Evolutionary conservation across 2,329 filamentous ascomycete genomes (phyloP), one percentile per base, ranked within the genome.

Genomic region (Botrytis tulipae): DNA sequence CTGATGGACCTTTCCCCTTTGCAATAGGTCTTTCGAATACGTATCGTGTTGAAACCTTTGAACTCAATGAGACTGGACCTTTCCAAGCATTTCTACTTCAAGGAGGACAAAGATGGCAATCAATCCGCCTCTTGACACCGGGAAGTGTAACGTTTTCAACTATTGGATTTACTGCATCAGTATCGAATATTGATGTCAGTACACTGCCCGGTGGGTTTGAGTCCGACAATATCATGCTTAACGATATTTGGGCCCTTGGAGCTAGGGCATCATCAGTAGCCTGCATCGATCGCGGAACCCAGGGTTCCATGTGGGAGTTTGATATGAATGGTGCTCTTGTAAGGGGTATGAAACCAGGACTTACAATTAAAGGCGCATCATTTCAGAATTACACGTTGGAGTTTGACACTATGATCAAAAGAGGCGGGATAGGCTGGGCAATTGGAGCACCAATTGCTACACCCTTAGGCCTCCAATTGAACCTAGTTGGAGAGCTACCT

Each of bases 81-180:
- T 35, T 80, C 0, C 72, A 81, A 12, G 82, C 80, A 1, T 82
- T 79, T 32, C 80, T 85, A 54, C 72, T 84, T 0, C 83, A 85
- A 75, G 84, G 83, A 6, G 83, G 82, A 0, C 82, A 83, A 74
- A 76, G 82, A 75, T 85, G 83, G 83, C 79, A 84, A 73, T 80
- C 82, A 0, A 76, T 84, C 37, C 78, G 78, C 3, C 77, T 84
- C 0, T 76, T 84, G 29, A 82, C 81, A 0, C 78, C 82, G 35
- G 78, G 77, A 1, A 78, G 78, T 2, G 73, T 84, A 5, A 78
- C 76, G 0, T 79, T 85, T 32, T 46, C 18, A 29, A 67, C 40
- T 14, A 32, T 51, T 46, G 63, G 63, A 29, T 67, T 67, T 48
- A 14, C 46, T 48, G 42, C 63, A 6, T 67, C 63, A 25, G 42